Percentiles rank a stretch among this genome's conserved stretches.
Evolutionary conservation across 2,329 filamentous ascomycete species (phyloP).

Genomic region (Aspergillaceae sp.): DNA sequence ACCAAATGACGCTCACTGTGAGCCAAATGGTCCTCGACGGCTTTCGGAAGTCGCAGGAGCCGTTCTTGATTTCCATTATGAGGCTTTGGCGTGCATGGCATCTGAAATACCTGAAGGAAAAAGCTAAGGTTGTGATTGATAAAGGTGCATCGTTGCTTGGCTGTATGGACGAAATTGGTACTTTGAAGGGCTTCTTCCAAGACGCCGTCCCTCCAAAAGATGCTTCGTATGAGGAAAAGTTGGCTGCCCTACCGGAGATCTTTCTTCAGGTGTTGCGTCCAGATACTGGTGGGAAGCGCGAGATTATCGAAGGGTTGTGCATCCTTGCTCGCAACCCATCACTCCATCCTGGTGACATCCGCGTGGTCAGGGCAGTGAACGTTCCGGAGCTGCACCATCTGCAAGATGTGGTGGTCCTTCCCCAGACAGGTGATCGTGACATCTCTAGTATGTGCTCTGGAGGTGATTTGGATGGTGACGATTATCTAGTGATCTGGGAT

Average conservation of each 20-base stretch:
- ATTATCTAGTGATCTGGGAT: constrained; percentile 94
- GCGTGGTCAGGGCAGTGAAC: constrained; percentile 77
- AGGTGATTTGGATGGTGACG: constrained; percentile 90
- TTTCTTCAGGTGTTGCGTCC: constrained; percentile 71
- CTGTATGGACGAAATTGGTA: constrained; percentile 75
- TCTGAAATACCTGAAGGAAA: constrained; percentile 84
- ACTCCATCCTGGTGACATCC: constrained; percentile 83
- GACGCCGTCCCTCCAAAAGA: constrained; percentile 29
- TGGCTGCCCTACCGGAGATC: constrained; percentile 64
- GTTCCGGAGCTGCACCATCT: constrained; percentile 64
- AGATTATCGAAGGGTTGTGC: constrained; percentile 66
- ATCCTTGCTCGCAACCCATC: constrained; percentile 87
- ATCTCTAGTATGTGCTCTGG: constrained; percentile 92
- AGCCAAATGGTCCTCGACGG: constrained; percentile 69
- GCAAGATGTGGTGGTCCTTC: constrained; percentile 78
- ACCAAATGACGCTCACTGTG: constrained; percentile 66
- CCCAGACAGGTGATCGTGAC: constrained; percentile 72
- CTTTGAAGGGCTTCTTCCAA: constrained; percentile 62
- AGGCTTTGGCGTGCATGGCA: constrained; percentile 83
- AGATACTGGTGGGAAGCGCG: constrained; percentile 46
- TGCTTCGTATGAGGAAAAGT: constrained; percentile 34
- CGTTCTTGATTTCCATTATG: constrained; percentile 72
- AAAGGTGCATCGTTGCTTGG: constrained; percentile 82
- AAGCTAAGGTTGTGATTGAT: constrained; percentile 73
- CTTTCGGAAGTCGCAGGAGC: constrained; percentile 66